Base-by-base conservation (phyloP, 1,139 yeast genomes). In the Fermentozyma sake region DNA sequence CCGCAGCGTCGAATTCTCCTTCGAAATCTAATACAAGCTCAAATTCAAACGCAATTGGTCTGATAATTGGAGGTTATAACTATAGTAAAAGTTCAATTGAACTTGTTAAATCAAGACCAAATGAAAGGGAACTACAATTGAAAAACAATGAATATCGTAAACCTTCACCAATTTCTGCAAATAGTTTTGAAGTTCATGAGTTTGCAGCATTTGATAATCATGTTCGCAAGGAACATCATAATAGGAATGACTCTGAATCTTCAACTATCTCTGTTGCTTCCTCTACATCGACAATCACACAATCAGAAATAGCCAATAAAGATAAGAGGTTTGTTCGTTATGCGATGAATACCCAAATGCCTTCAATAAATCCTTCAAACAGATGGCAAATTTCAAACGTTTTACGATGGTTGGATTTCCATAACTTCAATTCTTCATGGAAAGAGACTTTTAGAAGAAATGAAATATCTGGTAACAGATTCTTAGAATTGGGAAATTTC, bases 401-500 rank as follows among this genome's bases (percentile, higher is more conserved):
- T 1, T 34, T 69, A 1, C 50, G 58, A 24, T 87, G 95, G 95
- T 62, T 87, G 16, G 79, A 72, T 10, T 43, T 52, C 12, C 70
- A 86, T 48, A 68, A 72, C 18, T 87, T 87, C 52, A 82, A 83
- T 37, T 70, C 68, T 5, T 67, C 79, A 8, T 87, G 96, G 96
- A 62, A 70, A 16, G 73, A 66, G 7, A 69, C 79, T 7, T 82
- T 86, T 49, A 60, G 60, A 19, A 62, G 67, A 24, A 70, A 78
- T 37, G 76, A 76, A 32, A 64, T 85, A 2, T 61, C 68, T 5
- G 89, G 91, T 0, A 70, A 73, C 28, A 59, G 72, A 19, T 86
- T 86, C 44, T 55, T 86, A 14, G 78, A 75, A 31, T 59, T 87
- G 38, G 72, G 78, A 22, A 84, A 79, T 30, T 82, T 82, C 48